These are phyloP conservation scores for Leccinum fallax DNA, from an alignment of 1,284 basidiomycete species.

Conservation along the genomic window DNA sequence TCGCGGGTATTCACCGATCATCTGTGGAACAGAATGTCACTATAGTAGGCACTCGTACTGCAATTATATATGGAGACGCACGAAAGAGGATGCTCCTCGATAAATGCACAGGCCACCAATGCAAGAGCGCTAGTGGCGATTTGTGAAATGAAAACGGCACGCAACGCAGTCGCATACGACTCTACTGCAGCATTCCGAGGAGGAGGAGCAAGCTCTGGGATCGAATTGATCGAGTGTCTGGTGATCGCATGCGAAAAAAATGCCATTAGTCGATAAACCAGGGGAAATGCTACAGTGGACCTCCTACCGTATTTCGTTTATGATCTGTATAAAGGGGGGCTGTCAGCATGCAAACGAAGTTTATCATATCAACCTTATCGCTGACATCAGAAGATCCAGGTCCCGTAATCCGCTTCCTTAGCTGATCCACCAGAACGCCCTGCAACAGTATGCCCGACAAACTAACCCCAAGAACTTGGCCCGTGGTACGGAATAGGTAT, in stretches of 20 bases:
- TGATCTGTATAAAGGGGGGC: conserved; percentile 51
- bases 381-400: conserved; percentile 70
- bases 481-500: conserved; percentile 87
- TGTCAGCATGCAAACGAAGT: conserved; percentile 21
- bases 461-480: conserved; percentile 88
- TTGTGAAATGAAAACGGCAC: conserved; percentile 84
- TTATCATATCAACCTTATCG: conserved; percentile 27
- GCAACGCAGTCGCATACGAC: conserved; percentile 83
- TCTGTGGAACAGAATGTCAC: neutral
- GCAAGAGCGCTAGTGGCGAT: conserved; percentile 63
- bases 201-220: conserved; percentile 67
- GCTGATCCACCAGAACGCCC: conserved; percentile 66
- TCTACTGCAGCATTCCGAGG: conserved; percentile 71
- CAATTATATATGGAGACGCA: conserved; percentile 26
- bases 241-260: conserved; percentile 8
- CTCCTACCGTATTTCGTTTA: conserved; percentile 66
- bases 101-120: conserved; percentile 65
- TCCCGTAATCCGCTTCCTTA: conserved; percentile 73
- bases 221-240: conserved; percentile 84
- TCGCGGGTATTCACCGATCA: neutral
- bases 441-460: conserved; percentile 82
- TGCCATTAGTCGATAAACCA: conserved; percentile 16
- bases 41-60: neutral
- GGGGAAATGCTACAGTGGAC: conserved; percentile 14
- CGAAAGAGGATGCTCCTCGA: conserved; percentile 76